Evolutionary conservation across 208 protist genomes (phyloP).

Genomic region (Acanthamoeba royreba): DNA sequence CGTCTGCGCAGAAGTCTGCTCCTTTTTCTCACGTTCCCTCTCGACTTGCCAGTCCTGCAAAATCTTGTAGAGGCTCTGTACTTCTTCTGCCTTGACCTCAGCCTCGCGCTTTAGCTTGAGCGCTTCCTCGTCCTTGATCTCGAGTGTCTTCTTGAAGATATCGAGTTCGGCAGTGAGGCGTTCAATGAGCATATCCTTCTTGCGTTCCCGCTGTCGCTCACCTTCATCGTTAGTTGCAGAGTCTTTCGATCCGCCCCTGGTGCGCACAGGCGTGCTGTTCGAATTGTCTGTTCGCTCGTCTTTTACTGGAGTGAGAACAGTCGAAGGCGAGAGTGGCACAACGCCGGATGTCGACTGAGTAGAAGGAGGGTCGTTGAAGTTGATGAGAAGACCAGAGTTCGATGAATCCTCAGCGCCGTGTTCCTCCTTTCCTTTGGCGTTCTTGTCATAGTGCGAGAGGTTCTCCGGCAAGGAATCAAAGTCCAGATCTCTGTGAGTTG

Average conservation of each 20-base stretch:
- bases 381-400: conserved; percentile 12
- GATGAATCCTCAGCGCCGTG: background rate
- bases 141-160: background rate
- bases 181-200: background rate
- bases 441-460: background rate
- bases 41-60: conserved; percentile 1
- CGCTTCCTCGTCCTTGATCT: conserved; percentile 29
- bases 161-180: background rate
- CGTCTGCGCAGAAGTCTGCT: background rate
- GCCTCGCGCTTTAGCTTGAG: background rate
- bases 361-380: background rate
- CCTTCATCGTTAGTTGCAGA: background rate
- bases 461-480: background rate
- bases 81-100: background rate
- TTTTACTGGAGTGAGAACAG: background rate
- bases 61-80: conserved; percentile 30
- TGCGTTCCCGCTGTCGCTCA: background rate
- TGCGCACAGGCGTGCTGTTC: background rate
- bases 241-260: background rate
- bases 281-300: background rate
- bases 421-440: background rate
- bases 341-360: background rate
- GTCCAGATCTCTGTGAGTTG: background rate
- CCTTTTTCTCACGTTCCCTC: background rate
- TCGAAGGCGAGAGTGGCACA: background rate